A percentile compares a stretch with the other conserved stretches of the same genome.
Evolutionary conservation across 1,284 basidiomycete species (phyloP).

Genomic region (Heterobasidion occidentale): DNA sequence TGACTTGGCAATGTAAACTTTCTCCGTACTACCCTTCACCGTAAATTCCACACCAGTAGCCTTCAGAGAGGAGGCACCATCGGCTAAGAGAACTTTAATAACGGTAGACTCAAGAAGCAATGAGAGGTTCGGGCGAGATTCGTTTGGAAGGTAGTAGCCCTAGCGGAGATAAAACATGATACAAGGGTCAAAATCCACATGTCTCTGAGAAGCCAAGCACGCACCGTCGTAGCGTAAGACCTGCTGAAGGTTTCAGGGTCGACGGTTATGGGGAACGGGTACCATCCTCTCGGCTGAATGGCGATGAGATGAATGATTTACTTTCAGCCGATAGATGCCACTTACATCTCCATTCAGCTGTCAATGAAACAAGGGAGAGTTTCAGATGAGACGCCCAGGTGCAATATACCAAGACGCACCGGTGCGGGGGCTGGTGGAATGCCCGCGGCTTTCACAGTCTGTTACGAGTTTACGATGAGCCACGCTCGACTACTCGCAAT

Average conservation of each 20-base stretch:
- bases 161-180: not conserved
- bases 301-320: too few species aligned
- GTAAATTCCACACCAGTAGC: not conserved
- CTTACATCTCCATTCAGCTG: constrained; percentile 1
- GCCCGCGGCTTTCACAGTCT: not conserved
- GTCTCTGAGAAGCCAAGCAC: not conserved
- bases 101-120: not conserved
- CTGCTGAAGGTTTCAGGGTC: not conserved
- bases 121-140: not conserved
- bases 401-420: not conserved
- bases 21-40: not conserved
- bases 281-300: too few species aligned
- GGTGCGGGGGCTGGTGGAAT: not conserved
- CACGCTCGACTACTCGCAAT: too few species aligned
- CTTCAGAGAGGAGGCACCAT: not conserved
- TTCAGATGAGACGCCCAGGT: too few species aligned
- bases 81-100: not conserved
- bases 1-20: not conserved
- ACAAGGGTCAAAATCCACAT: not conserved
- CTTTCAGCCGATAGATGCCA: too few species aligned
- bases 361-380: too few species aligned
- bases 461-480: not conserved
- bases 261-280: not conserved
- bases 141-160: not conserved
- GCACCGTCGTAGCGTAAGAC: not conserved